Evolutionary conservation across 2,329 filamentous ascomycete genomes (phyloP), one percentile per base, ranked within the genome.

Genomic region (Fusarium newnesense): DNA sequence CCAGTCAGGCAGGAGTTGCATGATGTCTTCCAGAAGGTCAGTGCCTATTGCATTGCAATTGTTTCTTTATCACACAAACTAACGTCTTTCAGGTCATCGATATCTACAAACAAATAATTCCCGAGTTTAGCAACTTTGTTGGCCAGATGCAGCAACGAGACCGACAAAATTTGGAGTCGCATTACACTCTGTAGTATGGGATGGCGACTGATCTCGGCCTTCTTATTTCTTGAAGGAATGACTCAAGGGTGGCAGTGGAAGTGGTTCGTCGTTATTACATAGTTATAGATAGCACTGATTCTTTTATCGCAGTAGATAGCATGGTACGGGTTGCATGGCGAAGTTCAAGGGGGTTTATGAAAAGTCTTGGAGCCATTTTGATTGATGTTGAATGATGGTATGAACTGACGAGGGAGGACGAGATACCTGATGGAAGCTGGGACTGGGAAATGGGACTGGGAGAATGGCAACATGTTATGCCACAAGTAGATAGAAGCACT

Each of bases 1-100:
- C 88, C 90, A 30, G 82, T 89, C 72, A 91, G 91, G 79, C 87
- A 89, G 73, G 90, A 92, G 67, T 85, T 94, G 60, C 89, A 92
- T 64, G 88, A 90, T 60, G 90, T 91, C 43, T 97, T 97, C 82
- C 91, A 94, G 79, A 90, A 92, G 83, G 94, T 96, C 81, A 85
- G 90, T 82, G 42, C 57, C 50, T 28, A 11, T 30, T 21, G 4
- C 5, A 19, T 40, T 16, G 4, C 4, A 30, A 8, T 12, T 24
- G 18, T n/a, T 26, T 16, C 3, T 40, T 7, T 4, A 3, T 30
- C 28, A 12, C 21, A 7, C 39, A 26, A 16, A 26, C 60, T 64
- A 50, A 64, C 15, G 34, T 56, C 67, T 28, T 21, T 10, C 21
- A 90, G 88, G 84, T 87, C 24, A 81, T 90, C 70, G 84, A 83